Base-by-base conservation (phyloP, 2,329 filamentous ascomycete species). In the Hirsutella thompsonii region DNA sequence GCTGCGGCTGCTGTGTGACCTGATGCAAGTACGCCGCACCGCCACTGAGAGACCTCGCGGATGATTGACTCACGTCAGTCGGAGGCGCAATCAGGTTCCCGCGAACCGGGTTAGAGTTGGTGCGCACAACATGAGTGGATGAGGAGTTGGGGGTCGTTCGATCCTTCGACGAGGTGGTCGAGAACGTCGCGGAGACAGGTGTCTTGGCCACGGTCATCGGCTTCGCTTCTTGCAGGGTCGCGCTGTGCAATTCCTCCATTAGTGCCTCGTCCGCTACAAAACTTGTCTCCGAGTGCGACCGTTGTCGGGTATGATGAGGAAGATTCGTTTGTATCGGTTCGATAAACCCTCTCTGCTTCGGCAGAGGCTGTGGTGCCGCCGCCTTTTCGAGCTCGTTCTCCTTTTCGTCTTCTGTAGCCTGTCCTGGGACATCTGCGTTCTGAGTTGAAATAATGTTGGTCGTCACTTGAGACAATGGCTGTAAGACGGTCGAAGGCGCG, bases 191-290 rank as follows among this genome's bases (percentile, higher is more conserved):
- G 13, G 75, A 81, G 34, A 83, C 75, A n/a, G 88, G 85, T n/a
- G 87, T 87, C 58, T 88, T 89, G 19, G 83, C 79, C 8, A 92
- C 79, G 2, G 74, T 73, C 47, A 93, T 76, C 2, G 85, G 81
- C 55, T 81, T 82, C n/a, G 87, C 87, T 62, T 94, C 78, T 55
- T 92, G 74, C 16, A 94, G 66, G 2, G 82, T 88, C 21, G 87
- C 88, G 42, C 77, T 83, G 51, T 86, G 83, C 42, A 94, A 64
- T 61, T 94, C 88, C 43, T 93, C 83, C 74, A 93, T 83, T 46
- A 89, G 74, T 14, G 78, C 81, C 54, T 92, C 85, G 56, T 90
- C 84, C n/a, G 83, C 80, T 20, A 62, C 71, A 33, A 76, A 62
- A 55, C 73, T 72, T 34, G 70, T 52, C 33, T 67, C 64, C 2